A percentile compares a stretch with the other conserved stretches of the same genome.
Evolutionary conservation across 2,329 filamentous ascomycete species (phyloP).

Genomic region (Sphaerulina musiva): DNA sequence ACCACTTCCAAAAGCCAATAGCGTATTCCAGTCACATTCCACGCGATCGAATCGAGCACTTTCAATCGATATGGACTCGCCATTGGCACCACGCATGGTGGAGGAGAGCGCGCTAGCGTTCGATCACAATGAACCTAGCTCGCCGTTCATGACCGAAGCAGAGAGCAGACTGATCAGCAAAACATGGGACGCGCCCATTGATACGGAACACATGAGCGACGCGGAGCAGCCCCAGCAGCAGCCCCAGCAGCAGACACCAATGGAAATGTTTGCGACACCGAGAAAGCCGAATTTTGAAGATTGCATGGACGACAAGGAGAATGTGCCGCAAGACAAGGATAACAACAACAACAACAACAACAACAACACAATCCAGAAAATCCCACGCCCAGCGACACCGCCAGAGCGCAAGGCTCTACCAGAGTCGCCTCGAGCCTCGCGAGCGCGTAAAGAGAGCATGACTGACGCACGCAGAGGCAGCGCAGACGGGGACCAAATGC

Average conservation of each 20-base stretch:
- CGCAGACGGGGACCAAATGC: constrained; percentile 29
- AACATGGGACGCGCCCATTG: constrained; percentile 22
- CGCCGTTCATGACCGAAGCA: constrained; percentile 44
- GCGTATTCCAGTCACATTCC: constrained; percentile 10
- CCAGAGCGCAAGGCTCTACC: constrained; percentile 20
- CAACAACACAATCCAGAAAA: constrained; percentile 15
- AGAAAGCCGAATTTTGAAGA: constrained; percentile 7
- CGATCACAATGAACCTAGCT: constrained; percentile 39
- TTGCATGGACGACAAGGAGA: constrained; percentile 30
- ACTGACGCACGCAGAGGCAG: constrained; percentile 20
- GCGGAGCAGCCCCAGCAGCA: constrained; percentile 21
- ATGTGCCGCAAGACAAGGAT: constrained; percentile 18
- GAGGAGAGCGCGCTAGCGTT: constrained; percentile 22
- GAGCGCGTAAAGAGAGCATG: constrained; percentile 20
- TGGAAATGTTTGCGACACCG: constrained; percentile 18
- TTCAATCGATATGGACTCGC: constrained; percentile 21
- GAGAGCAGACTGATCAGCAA: constrained; percentile 32
- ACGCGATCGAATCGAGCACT: constrained; percentile 4
- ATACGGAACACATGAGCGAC: constrained; percentile 12
- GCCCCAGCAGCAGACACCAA: constrained; percentile 16
- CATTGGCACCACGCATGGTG: constrained; percentile 7
- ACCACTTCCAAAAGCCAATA: constrained; percentile 3
- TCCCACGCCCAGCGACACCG: constrained; percentile 23
- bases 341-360: constrained; percentile 11
- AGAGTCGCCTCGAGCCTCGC: constrained; percentile 7